phyloP scores from a whole-genome alignment of 306 rosid genomes.

The Herpetospermum pedunculosum region DNA sequence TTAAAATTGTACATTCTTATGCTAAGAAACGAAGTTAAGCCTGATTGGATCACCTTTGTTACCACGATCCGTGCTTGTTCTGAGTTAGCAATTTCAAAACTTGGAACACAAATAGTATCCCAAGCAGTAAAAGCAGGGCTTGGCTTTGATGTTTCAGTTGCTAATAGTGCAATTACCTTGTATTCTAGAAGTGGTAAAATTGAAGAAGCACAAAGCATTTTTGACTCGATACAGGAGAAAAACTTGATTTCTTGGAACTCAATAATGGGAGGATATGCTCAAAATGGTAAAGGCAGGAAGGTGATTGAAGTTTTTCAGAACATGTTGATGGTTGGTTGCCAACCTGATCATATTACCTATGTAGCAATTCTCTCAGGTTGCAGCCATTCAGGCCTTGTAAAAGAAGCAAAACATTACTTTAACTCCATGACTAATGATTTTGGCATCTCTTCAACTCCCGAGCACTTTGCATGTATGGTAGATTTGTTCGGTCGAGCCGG shows the following conservation, averaged over 20 bases:
- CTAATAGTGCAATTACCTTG: slow-evolving; percentile 43
- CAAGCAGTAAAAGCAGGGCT: slow-evolving; percentile 31
- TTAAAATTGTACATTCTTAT: slow-evolving; percentile 35
- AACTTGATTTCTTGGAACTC: slow-evolving; percentile 51
- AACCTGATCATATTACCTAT: slow-evolving; percentile 45
- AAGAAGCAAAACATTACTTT: slow-evolving; percentile 37
- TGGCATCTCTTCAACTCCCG: slow-evolving; percentile 38
- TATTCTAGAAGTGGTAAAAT: slow-evolving; percentile 53
- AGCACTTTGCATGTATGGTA: slow-evolving; percentile 49
- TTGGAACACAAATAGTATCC: slow-evolving; percentile 37
- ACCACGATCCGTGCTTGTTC: slow-evolving; percentile 47
- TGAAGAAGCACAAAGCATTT: slow-evolving; percentile 32
- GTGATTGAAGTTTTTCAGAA: slow-evolving; percentile 37
- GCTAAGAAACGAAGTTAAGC: slow-evolving; percentile 28
- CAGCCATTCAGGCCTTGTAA: slow-evolving; percentile 52
- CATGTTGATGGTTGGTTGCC: slow-evolving; percentile 31
- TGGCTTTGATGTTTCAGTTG: slow-evolving; percentile 34
- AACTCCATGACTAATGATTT: slow-evolving; percentile 35
- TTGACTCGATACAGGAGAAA: slow-evolving; percentile 27
- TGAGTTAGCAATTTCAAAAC: slow-evolving; percentile 39
- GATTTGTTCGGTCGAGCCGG: slow-evolving; percentile 59
- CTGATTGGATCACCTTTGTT: slow-evolving; percentile 46
- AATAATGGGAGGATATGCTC: slow-evolving; percentile 50
- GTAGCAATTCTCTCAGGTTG: slow-evolving; percentile 50
- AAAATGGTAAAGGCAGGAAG: slow-evolving; percentile 48